Conservation (phyloP, 2,329 filamentous ascomycete genomes). For the Penicillium sp. region DNA sequence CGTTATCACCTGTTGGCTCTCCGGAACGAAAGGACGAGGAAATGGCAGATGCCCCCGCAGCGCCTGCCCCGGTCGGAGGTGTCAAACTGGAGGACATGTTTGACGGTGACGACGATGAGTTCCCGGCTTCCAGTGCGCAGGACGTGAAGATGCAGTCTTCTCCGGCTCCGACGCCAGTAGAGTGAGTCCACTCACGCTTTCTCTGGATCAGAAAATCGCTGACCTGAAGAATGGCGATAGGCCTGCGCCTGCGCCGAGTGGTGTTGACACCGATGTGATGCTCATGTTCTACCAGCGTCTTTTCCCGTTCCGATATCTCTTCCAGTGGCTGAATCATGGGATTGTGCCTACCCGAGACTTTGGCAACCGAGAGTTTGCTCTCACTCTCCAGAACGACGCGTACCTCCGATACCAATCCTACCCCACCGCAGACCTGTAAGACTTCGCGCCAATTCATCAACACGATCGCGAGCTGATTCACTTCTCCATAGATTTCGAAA, state of each 20-base stretch:
- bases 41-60: conserved; percentile 42
- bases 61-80: conserved; percentile 19
- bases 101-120: conserved; percentile 58
- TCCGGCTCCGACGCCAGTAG: conserved; percentile 35
- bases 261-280: conserved; percentile 79
- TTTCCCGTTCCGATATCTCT: conserved; percentile 90
- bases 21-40: conserved; percentile 39
- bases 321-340: conserved; percentile 97
- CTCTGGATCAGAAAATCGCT: background rate
- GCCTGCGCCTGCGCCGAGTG: conserved; percentile 39
- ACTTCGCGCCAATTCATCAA: background rate
- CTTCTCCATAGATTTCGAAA: conserved; percentile 68
- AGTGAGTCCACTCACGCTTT: conserved; percentile 32
- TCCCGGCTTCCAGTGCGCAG: conserved; percentile 53
- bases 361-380: conserved; percentile 89
- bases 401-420: conserved; percentile 91
- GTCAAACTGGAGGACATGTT: conserved; percentile 60
- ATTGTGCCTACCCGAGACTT: conserved; percentile 84
- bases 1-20: conserved; percentile 38
- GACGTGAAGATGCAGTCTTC: conserved; percentile 44
- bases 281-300: conserved; percentile 92
- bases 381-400: conserved; percentile 87
- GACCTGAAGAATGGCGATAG: conserved; percentile 20
- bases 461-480: conserved; percentile 17
- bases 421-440: conserved; percentile 61